Conservation (phyloP, 202 grass and related monocot genomes). For the Zoysia matrella region DNA sequence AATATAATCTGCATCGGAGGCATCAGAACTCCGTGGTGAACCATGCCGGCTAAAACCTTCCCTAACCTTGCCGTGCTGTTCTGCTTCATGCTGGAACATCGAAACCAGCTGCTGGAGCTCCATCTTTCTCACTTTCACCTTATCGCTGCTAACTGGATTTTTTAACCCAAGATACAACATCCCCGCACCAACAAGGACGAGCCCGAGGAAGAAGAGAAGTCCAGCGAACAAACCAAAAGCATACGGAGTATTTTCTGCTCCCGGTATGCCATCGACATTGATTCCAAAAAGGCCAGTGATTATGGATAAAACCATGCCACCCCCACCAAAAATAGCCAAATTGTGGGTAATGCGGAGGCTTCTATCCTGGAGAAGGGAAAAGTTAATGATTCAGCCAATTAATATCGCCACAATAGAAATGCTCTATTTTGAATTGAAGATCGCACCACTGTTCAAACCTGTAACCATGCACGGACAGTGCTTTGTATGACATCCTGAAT, state of each 20-base stretch:
- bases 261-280: constrained; percentile 85
- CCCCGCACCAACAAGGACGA: constrained; percentile 57
- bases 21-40: constrained; percentile 26
- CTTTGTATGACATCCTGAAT: constrained; percentile 97
- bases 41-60: constrained; percentile 61
- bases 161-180: constrained; percentile 75
- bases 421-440: neutral
- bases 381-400: neutral
- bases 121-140: constrained; percentile 77
- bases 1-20: constrained; percentile 47
- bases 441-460: constrained; percentile 42
- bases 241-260: constrained; percentile 67
- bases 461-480: constrained; percentile 84
- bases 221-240: constrained; percentile 68
- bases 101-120: constrained; percentile 80
- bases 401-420: neutral
- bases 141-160: constrained; percentile 63
- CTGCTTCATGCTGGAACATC: constrained; percentile 76
- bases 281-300: constrained; percentile 81
- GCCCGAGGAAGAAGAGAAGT: constrained; percentile 58
- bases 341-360: constrained; percentile 84
- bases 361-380: constrained; percentile 55
- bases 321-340: constrained; percentile 73
- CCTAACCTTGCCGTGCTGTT: constrained; percentile 85
- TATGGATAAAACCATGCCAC: constrained; percentile 69